Conservation (phyloP, 306 rosid genomes). For the Sicyos edulis region DNA sequence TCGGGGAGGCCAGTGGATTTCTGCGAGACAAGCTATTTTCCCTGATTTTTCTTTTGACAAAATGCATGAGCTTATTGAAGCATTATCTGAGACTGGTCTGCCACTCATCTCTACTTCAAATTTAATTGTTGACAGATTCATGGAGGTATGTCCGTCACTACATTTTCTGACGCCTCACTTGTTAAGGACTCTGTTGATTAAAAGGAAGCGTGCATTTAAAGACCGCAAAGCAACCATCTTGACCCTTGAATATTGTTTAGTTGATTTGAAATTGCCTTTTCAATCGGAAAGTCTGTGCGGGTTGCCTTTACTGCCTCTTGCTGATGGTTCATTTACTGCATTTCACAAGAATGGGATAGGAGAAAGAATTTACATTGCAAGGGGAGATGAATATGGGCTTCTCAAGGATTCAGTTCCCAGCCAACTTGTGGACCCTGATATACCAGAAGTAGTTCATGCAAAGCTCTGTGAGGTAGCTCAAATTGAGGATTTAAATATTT, state of each 20-base stretch:
- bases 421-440: constrained; percentile 55
- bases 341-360: constrained; percentile 69
- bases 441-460: constrained; percentile 63
- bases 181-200: constrained; percentile 64
- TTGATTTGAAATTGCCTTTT: constrained; percentile 60
- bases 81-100: constrained; percentile 68
- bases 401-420: constrained; percentile 78
- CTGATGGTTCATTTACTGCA: constrained; percentile 71
- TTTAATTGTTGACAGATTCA: constrained; percentile 67
- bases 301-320: constrained; percentile 80
- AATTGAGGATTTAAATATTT: constrained; percentile 60
- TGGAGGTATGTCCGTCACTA: constrained; percentile 73
- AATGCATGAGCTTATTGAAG: constrained; percentile 57
- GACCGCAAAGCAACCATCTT: constrained; percentile 69
- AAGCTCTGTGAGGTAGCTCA: constrained; percentile 72
- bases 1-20: constrained; percentile 94
- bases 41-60: constrained; percentile 81
- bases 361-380: constrained; percentile 81
- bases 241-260: constrained; percentile 87
- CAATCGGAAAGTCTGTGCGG: constrained; percentile 63
- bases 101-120: constrained; percentile 64
- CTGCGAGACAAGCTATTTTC: constrained; percentile 79
- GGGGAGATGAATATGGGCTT: constrained; percentile 78
- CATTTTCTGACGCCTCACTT: constrained; percentile 82
- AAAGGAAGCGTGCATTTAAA: constrained; percentile 80